Evolutionary conservation across 2,329 filamentous ascomycete genomes (phyloP).

Genomic region (Acrocalymma vagum): DNA sequence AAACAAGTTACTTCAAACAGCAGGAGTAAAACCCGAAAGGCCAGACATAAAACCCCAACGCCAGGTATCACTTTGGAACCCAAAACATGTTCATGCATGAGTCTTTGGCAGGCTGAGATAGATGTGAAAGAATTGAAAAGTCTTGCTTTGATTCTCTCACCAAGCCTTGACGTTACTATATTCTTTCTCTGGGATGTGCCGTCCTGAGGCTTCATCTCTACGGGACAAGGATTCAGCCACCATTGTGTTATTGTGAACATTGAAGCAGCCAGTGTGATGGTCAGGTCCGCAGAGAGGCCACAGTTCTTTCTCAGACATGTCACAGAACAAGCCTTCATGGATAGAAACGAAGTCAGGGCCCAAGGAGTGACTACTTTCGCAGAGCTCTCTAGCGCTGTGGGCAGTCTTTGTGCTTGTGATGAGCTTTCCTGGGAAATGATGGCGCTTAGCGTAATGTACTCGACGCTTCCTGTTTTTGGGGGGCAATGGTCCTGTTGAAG

Average conservation of each 20-base stretch:
- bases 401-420: slow-evolving; percentile 21
- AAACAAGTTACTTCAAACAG: too few species aligned
- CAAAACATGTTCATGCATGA: too few species aligned
- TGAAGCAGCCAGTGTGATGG: slow-evolving; percentile 9
- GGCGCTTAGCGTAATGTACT: slow-evolving; percentile 3
- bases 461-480: slow-evolving; percentile 6
- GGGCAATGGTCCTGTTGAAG: slow-evolving; percentile 4
- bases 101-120: not conserved
- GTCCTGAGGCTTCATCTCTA: slow-evolving; percentile 9
- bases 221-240: slow-evolving; percentile 4
- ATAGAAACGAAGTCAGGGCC: slow-evolving; percentile 45
- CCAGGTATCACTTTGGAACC: too few species aligned
- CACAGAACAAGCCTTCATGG: slow-evolving; percentile 40
- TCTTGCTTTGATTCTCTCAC: too few species aligned
- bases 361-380: slow-evolving; percentile 32
- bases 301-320: slow-evolving; percentile 38
- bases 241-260: slow-evolving; percentile 8
- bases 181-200: slow-evolving; percentile 9
- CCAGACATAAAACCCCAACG: too few species aligned
- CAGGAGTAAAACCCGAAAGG: too few species aligned
- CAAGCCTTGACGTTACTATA: slow-evolving; percentile 5
- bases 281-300: slow-evolving; percentile 32
- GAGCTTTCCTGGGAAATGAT: slow-evolving; percentile 11
- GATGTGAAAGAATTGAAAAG: not conserved
- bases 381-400: slow-evolving; percentile 42